Evolutionary conservation across 2,329 filamentous ascomycete genomes (phyloP).

Genomic region (Diaporthe batatas): DNA sequence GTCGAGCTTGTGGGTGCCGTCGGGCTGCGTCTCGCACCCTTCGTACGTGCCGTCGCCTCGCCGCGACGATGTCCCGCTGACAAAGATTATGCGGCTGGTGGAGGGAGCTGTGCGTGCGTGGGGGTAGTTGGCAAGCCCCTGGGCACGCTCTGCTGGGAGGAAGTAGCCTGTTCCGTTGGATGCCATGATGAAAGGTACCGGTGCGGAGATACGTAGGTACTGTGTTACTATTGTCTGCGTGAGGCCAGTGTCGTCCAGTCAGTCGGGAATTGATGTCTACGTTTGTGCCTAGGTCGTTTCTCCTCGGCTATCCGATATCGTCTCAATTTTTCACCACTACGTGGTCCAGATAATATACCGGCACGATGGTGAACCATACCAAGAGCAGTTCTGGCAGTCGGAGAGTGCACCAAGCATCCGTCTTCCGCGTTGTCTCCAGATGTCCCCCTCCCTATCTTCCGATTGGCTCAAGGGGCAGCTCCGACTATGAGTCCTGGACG

Average conservation of each 20-base stretch:
- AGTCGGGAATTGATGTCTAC: neutral
- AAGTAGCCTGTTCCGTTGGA: slow-evolving; percentile 50
- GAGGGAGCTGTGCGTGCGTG: slow-evolving; percentile 50
- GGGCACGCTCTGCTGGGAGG: slow-evolving; percentile 48
- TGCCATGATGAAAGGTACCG: slow-evolving; percentile 27
- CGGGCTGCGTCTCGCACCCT: slow-evolving; percentile 47
- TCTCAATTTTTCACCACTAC: neutral
- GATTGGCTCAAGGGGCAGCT: slow-evolving; percentile 35
- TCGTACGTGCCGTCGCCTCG: slow-evolving; percentile 52
- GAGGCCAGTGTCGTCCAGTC: neutral
- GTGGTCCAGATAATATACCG: neutral
- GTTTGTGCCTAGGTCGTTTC: neutral
- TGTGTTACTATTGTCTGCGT: neutral
- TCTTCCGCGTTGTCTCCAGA: slow-evolving; percentile 33
- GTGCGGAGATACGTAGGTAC: neutral
- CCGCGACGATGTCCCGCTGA: slow-evolving; percentile 52
- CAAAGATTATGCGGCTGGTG: slow-evolving; percentile 47
- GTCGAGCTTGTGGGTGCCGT: slow-evolving; percentile 48
- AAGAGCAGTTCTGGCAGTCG: neutral
- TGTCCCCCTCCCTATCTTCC: slow-evolving; percentile 33
- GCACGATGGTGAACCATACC: neutral
- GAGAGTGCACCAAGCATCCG: slow-evolving; percentile 35
- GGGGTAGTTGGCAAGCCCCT: slow-evolving; percentile 53
- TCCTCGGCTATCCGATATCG: neutral
- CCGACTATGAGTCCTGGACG: slow-evolving; percentile 11